Evolutionary conservation across 352 stramenopile species (phyloP).

Genomic region (Globisporangium irregulare): DNA sequence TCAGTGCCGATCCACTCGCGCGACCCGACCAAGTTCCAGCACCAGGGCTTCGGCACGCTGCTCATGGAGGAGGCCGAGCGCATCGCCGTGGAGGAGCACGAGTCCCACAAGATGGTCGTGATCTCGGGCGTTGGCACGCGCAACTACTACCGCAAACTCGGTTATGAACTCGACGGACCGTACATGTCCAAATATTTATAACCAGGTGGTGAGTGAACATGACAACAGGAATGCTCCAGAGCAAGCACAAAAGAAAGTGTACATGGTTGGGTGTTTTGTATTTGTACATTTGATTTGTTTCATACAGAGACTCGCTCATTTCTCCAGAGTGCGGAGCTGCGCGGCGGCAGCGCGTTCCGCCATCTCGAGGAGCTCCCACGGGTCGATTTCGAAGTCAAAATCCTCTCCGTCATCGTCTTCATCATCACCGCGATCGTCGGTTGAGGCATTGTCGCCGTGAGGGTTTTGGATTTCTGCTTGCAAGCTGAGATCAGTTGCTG

Average conservation of each 20-base stretch:
- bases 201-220: neutral
- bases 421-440: neutral
- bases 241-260: neutral
- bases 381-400: conserved; percentile 10
- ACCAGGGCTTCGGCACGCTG: conserved; percentile 95
- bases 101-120: conserved; percentile 94
- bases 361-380: conserved; percentile 15
- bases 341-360: conserved; percentile 11
- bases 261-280: neutral
- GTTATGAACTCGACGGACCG: conserved; percentile 94
- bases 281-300: conserved; percentile 5
- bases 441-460: too few relatives aligned
- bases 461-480: neutral
- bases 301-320: neutral
- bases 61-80: conserved; percentile 97
- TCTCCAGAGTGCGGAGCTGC: conserved; percentile 1
- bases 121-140: conserved; percentile 96
- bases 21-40: conserved; percentile 96
- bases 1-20: conserved; percentile 92
- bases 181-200: conserved; percentile 96
- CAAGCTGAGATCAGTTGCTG: neutral
- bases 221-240: too few relatives aligned
- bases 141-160: conserved; percentile 97
- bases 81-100: conserved; percentile 94
- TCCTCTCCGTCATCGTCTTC: conserved; percentile 11